phyloP scores from a whole-genome alignment of 495 filamentous ascomycete species.

The Parathielavia hyrcaniae region DNA sequence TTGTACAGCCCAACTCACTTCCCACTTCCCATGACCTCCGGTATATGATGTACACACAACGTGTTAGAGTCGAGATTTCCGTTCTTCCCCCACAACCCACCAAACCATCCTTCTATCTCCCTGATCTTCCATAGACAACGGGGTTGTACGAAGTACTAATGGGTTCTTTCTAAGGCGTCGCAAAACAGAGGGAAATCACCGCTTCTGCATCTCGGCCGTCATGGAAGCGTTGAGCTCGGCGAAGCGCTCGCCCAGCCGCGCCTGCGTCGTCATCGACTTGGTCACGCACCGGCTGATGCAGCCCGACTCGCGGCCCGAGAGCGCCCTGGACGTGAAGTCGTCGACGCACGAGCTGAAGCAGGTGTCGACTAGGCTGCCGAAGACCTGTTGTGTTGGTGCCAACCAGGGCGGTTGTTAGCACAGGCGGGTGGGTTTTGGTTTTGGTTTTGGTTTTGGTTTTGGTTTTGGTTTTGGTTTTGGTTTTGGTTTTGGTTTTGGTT shows the following conservation, averaged over 20 bases:
- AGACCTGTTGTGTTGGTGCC: constrained; percentile 64
- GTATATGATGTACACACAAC: background rate
- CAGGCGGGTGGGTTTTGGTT: background rate
- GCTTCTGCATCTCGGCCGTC: constrained; percentile 57
- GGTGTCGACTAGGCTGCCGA: constrained; percentile 86
- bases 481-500: no score
- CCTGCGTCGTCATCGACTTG: constrained; percentile 84
- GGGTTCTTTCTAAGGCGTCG: no score
- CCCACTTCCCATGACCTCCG: background rate
- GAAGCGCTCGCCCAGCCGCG: constrained; percentile 83
- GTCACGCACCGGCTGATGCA: constrained; percentile 91
- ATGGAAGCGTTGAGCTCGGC: constrained; percentile 88
- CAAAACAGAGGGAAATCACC: background rate
- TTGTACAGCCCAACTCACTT: background rate
- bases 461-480: no score
- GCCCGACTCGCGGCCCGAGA: constrained; percentile 75
- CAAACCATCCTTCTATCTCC: background rate
- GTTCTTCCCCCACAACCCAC: background rate
- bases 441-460: no score
- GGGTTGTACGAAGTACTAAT: no score
- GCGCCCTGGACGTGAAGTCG: constrained; percentile 95
- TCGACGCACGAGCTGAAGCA: constrained; percentile 97
- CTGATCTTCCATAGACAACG: background rate
- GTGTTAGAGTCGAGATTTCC: constrained; percentile 1
- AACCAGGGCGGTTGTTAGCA: background rate